These are phyloP conservation scores for Fusarium sp. DNA, from an alignment of 2,329 filamentous ascomycete species.

Conservation along the genomic window DNA sequence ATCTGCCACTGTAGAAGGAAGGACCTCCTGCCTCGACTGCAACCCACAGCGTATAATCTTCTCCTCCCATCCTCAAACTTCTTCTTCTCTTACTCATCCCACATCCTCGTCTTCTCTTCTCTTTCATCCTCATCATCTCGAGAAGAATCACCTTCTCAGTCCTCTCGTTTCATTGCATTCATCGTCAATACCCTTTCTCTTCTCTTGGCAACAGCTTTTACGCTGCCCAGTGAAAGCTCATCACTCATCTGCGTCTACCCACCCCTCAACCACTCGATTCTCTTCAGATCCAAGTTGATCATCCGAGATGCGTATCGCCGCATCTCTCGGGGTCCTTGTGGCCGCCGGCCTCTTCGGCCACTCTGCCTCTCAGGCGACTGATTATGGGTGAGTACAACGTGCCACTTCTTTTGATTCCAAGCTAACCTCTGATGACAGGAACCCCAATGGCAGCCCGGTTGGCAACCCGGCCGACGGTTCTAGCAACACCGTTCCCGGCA, in stretches of 20 bases:
- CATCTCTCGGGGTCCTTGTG: slow-evolving; percentile 49
- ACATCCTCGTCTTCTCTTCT: slow-evolving; percentile 13
- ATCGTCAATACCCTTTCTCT: slow-evolving; percentile 25
- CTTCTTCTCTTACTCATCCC: slow-evolving; percentile 24
- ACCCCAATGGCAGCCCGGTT: slow-evolving; percentile 18
- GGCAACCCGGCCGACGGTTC: slow-evolving; percentile 15
- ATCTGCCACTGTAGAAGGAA: slow-evolving; percentile 26
- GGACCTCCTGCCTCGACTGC: slow-evolving; percentile 24
- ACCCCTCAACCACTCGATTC: not conserved
- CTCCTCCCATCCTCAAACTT: slow-evolving; percentile 10
- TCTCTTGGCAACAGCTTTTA: slow-evolving; percentile 21
- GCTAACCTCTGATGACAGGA: slow-evolving; percentile 26
- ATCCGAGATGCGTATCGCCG: slow-evolving; percentile 52
- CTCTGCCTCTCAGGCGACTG: slow-evolving; percentile 46
- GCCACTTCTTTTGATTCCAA: not conserved
- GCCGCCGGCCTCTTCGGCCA: slow-evolving; percentile 49
- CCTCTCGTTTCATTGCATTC: slow-evolving; percentile 26
- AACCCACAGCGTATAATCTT: slow-evolving; percentile 14
- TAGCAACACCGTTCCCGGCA: slow-evolving; percentile 23
- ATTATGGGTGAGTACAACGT: slow-evolving; percentile 46
- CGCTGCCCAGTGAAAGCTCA: slow-evolving; percentile 1
- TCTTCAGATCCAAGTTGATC: slow-evolving; percentile 10
- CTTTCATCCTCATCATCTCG: slow-evolving; percentile 29
- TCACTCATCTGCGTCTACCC: not conserved
- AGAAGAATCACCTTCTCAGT: slow-evolving; percentile 27